A percentile compares a stretch with the other conserved stretches of the same genome.
Conservation (phyloP, 495 filamentous ascomycete species). For the Jackrogersella multiformis region DNA sequence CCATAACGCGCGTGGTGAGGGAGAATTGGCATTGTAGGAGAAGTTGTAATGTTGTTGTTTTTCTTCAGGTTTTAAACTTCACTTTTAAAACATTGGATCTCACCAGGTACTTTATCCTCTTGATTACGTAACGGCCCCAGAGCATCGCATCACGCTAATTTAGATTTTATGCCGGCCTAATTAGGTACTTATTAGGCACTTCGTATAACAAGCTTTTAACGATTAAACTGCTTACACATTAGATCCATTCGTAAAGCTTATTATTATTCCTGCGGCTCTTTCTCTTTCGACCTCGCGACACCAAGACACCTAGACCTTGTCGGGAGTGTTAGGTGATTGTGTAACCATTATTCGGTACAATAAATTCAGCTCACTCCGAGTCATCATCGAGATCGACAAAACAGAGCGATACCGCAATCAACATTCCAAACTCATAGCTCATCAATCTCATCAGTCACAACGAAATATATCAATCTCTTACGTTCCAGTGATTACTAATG, state of each 20-base stretch:
- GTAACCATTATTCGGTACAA: conserved; percentile 5
- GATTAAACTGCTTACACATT: not conserved
- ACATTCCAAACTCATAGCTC: not conserved
- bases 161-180: not conserved
- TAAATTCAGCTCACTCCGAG: not conserved
- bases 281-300: not conserved
- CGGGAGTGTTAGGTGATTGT: not conserved
- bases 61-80: too few species aligned
- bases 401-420: not conserved
- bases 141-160: too few species aligned
- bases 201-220: conserved; percentile 12
- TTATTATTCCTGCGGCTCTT: conserved; percentile 8
- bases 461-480: conserved; percentile 11
- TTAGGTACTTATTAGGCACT: not conserved
- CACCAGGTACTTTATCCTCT: too few species aligned
- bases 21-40: too few species aligned
- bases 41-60: too few species aligned
- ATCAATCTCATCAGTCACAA: not conserved
- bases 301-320: not conserved
- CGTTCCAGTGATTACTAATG: too few species aligned
- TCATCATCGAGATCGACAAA: conserved; percentile 12
- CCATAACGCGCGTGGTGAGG: too few species aligned
- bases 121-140: too few species aligned
- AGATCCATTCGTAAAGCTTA: not conserved
- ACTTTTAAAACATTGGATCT: too few species aligned